Evolutionary conservation across 2,329 filamentous ascomycete species (phyloP).

Genomic region (Dactylellina drechsleri): DNA sequence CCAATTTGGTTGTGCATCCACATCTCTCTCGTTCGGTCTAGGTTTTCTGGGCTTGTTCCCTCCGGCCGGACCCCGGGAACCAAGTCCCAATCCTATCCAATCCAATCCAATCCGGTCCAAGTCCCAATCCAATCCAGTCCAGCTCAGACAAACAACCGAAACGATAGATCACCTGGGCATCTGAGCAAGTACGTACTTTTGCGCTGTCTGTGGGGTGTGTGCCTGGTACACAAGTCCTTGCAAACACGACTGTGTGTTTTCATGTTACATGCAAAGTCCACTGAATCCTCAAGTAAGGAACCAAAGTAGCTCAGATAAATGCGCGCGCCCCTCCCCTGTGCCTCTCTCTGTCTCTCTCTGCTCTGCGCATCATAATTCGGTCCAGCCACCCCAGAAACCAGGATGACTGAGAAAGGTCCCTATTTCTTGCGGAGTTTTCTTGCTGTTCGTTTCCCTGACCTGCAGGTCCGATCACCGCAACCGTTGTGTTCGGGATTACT

Average conservation of each 20-base stretch:
- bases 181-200: no score
- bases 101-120: no score
- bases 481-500: not conserved
- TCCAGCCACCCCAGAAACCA: conserved; percentile 6
- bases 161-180: not conserved
- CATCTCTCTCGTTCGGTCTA: no score
- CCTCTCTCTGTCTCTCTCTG: not conserved
- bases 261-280: no score
- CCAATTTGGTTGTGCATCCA: no score
- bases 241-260: not conserved
- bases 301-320: not conserved
- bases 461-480: not conserved
- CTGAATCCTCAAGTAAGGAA: no score
- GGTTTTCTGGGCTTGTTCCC: no score
- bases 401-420: not conserved
- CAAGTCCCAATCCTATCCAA: no score
- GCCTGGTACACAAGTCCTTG: not conserved
- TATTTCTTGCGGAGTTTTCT: conserved; percentile 16
- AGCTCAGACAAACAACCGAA: not conserved
- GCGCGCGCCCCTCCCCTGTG: conserved; percentile 1
- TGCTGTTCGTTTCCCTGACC: not conserved
- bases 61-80: no score
- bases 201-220: no score
- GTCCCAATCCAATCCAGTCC: no score
- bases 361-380: conserved; percentile 32